Evolutionary conservation across 345 rosid genomes (phyloP), one percentile per base, ranked within the genome.

Genomic region (Crucihimalaya himalaica): DNA sequence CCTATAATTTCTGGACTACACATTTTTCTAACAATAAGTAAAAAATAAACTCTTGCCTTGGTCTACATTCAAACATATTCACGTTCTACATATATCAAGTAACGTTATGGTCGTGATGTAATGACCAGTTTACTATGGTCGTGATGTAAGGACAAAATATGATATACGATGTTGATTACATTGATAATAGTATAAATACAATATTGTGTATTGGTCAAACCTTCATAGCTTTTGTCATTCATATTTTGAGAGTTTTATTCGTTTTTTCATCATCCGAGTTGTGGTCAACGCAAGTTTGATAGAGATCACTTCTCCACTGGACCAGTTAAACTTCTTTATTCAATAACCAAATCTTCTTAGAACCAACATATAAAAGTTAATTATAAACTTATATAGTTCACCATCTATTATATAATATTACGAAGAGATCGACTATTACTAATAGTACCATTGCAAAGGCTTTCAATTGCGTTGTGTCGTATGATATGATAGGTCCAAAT

Each of bases 211-310:
- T 6, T 23, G 31, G 23, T 18, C 46, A 58, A 45, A 69, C 16
- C 45, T 70, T 43, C 21, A 4, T 32, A 47, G 27, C 18, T 31
- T 51, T 52, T 52, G 42, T 40, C 29, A 54, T 39, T 23, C 61
- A 28, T n/a, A 9, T 23, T 52, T 23, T 21, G 21, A 21, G 27
- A 57, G 46, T 23, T 43, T 32, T 31, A 19, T 57, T 58, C 8
- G 34, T 7, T 12, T 4, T 18, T 69, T 35, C 55, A 46, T 45
- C 21, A 11, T 47, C 39, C 11, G 6, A 50, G 21, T 13, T n/a
- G 21, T 54, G 34, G 69, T 72, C 68, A 71, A 40, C 31, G 60
- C 13, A 61, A 61, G 62, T 63, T 63, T 50, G 68, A 9, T 32
- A 52, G 51, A 51, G 8, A 28, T 62, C 68, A 50, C 31, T 58